phyloP scores from a whole-genome alignment of 2,329 filamentous ascomycete genomes.

The Aspergillus brunneoviolaceus region DNA sequence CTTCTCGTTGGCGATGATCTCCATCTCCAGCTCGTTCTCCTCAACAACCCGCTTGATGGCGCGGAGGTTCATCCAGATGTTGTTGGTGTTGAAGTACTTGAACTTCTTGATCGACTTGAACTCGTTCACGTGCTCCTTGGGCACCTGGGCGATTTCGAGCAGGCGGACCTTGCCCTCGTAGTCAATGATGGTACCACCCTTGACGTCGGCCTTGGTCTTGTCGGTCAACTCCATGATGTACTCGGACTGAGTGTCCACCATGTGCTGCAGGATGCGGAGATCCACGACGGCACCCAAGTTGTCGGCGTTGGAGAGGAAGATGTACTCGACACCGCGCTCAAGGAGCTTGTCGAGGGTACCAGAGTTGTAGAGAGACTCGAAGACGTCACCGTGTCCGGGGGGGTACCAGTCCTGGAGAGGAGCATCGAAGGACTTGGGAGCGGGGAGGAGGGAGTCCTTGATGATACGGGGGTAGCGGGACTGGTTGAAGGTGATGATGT shows the following conservation, averaged over 20 bases:
- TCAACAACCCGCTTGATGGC: constrained; percentile 98
- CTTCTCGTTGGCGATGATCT: constrained; percentile 99
- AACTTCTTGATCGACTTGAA: constrained; percentile 99
- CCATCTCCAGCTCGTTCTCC: constrained; percentile 97
- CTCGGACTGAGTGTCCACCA: constrained; percentile 94
- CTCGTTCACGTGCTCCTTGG: constrained; percentile 99
- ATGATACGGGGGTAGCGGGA: constrained; percentile 96
- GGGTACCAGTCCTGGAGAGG: constrained; percentile 97
- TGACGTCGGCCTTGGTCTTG: constrained; percentile 99
- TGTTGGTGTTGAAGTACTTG: constrained; percentile 99
- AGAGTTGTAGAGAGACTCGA: constrained; percentile 99
- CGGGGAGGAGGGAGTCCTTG: constrained; percentile 96
- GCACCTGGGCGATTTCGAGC: constrained; percentile 97
- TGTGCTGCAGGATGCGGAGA: constrained; percentile 97
- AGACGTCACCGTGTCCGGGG: constrained; percentile 98
- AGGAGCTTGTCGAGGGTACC: constrained; percentile 96
- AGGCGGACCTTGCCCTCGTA: constrained; percentile 96
- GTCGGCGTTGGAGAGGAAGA: constrained; percentile 99
- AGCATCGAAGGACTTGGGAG: constrained; percentile 84
- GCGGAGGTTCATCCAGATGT: constrained; percentile 98
- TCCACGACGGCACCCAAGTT: constrained; percentile 98
- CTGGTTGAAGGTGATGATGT: constrained; percentile 99
- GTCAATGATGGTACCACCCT: constrained; percentile 99
- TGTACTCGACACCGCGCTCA: constrained; percentile 90
- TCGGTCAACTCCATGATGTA: constrained; percentile 99